Conservation (phyloP, 805 yeast species). For the Candida parachauliodes region DNA sequence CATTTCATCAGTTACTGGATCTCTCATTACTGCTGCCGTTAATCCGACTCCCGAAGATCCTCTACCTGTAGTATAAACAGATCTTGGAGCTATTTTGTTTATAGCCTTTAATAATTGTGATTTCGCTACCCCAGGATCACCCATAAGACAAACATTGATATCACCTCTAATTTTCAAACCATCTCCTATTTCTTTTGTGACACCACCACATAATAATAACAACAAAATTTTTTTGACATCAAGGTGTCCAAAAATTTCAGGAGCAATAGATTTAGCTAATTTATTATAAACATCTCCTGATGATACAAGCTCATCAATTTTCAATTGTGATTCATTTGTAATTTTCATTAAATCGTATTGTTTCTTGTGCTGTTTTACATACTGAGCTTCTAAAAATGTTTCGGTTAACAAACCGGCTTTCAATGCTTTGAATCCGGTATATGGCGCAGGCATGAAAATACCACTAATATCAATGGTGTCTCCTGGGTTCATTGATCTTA, state of each 20-base stretch:
- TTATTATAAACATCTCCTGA: slow-evolving; percentile 75
- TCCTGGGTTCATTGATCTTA: slow-evolving; percentile 86
- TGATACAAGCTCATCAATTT: slow-evolving; percentile 51
- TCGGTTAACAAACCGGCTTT: slow-evolving; percentile 92
- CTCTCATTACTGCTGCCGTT: slow-evolving; percentile 98
- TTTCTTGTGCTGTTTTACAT: slow-evolving; percentile 81
- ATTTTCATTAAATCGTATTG: slow-evolving; percentile 68
- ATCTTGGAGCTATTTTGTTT: slow-evolving; percentile 90
- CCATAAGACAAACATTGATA: slow-evolving; percentile 93
- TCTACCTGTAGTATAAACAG: slow-evolving; percentile 96
- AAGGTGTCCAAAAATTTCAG: slow-evolving; percentile 91
- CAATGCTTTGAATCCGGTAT: slow-evolving; percentile 91
- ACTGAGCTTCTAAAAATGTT: slow-evolving; percentile 86
- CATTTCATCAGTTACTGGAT: slow-evolving; percentile 99
- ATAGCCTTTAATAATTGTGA: slow-evolving; percentile 92
- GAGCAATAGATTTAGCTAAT: slow-evolving; percentile 88
- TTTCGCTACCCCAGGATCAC: slow-evolving; percentile 99
- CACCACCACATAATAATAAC: slow-evolving; percentile 88
- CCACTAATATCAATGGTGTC: slow-evolving; percentile 93
- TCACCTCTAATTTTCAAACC: slow-evolving; percentile 98
- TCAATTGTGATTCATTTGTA: slow-evolving; percentile 51
- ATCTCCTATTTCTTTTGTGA: slow-evolving; percentile 89
- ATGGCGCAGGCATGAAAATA: slow-evolving; percentile 88
- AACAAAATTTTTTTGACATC: slow-evolving; percentile 91
- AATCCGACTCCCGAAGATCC: slow-evolving; percentile 99